Evolutionary conservation across 202 grass and related monocot species (phyloP).

Genomic region (Bolboschoenoplectus hybrid): DNA sequence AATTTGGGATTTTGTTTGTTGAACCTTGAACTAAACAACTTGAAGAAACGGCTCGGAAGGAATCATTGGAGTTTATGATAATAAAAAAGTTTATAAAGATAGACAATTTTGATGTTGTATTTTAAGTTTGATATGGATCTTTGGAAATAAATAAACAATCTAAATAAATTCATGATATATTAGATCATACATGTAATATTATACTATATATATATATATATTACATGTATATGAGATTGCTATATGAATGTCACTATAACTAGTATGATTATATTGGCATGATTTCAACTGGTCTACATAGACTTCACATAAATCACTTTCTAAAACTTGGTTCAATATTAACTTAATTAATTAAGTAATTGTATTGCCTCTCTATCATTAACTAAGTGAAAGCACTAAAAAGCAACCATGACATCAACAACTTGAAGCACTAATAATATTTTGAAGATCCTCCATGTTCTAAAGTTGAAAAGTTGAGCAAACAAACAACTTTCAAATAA

Average conservation of each 20-base stretch:
- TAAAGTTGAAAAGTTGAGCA: slow-evolving; percentile 21
- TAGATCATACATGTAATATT: too few species aligned
- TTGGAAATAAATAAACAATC: too few species aligned
- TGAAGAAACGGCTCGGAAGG: too few species aligned
- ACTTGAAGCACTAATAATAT: slow-evolving; percentile 1
- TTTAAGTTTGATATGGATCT: too few species aligned
- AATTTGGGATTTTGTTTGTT: not conserved
- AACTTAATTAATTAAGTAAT: not conserved
- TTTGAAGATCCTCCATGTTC: not conserved
- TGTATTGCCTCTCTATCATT: not conserved
- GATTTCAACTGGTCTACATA: not conserved
- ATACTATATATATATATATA: too few species aligned
- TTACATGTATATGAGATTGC: not conserved
- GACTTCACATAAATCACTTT: not conserved
- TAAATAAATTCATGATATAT: too few species aligned
- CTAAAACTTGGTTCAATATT: not conserved
- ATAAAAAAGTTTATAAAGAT: too few species aligned
- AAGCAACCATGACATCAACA: slow-evolving; percentile 22
- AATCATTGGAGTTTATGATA: too few species aligned
- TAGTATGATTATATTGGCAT: not conserved
- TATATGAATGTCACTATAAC: not conserved
- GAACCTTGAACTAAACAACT: too few species aligned
- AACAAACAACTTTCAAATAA: slow-evolving; percentile 23
- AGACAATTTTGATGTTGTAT: too few species aligned
- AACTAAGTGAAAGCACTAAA: slow-evolving; percentile 30